Evolutionary conservation across 2,329 filamentous ascomycete genomes (phyloP).

Genomic region (Cercospora citrullina): DNA sequence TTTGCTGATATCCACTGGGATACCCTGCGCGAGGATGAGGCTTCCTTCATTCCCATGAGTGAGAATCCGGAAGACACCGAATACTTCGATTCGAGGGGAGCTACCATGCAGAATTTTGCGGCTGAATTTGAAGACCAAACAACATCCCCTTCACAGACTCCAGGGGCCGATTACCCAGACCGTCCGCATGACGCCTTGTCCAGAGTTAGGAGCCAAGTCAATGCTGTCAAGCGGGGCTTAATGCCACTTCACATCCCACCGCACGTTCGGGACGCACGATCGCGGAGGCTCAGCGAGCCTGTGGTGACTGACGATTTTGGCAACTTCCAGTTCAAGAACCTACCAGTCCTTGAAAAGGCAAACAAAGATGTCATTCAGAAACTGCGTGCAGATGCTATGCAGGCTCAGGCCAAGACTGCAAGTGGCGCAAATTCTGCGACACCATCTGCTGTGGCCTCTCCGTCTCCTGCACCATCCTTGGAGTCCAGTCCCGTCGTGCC

Average conservation of each 20-base stretch:
- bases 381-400: constrained; percentile 85
- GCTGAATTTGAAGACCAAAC: constrained; percentile 91
- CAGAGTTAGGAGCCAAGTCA: constrained; percentile 82
- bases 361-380: constrained; percentile 99
- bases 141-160: constrained; percentile 68
- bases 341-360: constrained; percentile 93
- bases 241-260: constrained; percentile 97
- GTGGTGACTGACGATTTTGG: constrained; percentile 90
- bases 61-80: constrained; percentile 97
- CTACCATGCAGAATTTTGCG: constrained; percentile 86
- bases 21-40: constrained; percentile 87
- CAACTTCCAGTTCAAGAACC: constrained; percentile 93
- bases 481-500: constrained; percentile 84
- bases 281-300: constrained; percentile 85
- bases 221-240: constrained; percentile 79
- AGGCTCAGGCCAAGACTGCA: constrained; percentile 57
- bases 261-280: constrained; percentile 89
- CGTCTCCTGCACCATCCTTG: constrained; percentile 64
- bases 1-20: constrained; percentile 88
- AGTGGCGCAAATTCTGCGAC: constrained; percentile 43
- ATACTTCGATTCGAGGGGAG: constrained; percentile 91
- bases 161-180: constrained; percentile 77
- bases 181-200: constrained; percentile 93
- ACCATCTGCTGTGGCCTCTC: constrained; percentile 49
- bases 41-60: constrained; percentile 88